Evolutionary conservation across 257 asterid genomes (phyloP).

Genomic region (Eustoma russellianum): DNA sequence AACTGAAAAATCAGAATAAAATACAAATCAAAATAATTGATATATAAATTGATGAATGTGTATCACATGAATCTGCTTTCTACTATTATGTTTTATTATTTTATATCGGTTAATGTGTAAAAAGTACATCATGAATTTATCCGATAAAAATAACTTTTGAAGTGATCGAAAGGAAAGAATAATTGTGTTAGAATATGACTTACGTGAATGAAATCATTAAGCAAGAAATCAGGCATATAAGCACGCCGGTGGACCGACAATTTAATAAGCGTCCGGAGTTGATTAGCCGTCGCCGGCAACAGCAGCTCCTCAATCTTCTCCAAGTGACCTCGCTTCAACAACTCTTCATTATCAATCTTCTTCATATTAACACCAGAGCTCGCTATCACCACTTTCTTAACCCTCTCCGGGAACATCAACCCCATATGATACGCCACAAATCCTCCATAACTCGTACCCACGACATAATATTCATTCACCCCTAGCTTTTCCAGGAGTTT

Average conservation of each 20-base stretch:
- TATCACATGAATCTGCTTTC: too few relatives aligned
- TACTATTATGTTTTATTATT: too few relatives aligned
- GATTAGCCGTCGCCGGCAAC: constrained; percentile 41
- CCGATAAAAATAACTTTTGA: too few relatives aligned
- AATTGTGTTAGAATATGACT: constrained; percentile 1
- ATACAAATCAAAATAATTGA: too few relatives aligned
- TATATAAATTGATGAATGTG: too few relatives aligned
- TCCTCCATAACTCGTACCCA: constrained; percentile 90
- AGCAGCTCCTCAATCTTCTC: constrained; percentile 44
- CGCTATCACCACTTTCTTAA: constrained; percentile 76
- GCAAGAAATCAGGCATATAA: constrained; percentile 49
- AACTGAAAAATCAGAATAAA: too few relatives aligned
- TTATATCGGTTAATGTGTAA: too few relatives aligned
- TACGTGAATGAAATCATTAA: constrained; percentile 48
- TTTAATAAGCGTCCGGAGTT: constrained; percentile 27
- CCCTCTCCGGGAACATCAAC: constrained; percentile 57
- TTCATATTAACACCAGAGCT: constrained; percentile 66
- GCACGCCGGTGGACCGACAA: constrained; percentile 21
- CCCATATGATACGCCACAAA: constrained; percentile 74
- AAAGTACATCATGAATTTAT: too few relatives aligned
- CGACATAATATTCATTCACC: constrained; percentile 30
- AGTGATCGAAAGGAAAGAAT: too few relatives aligned
- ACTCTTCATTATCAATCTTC: constrained; percentile 32
- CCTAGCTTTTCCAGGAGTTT: constrained; percentile 43
- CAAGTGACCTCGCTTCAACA: constrained; percentile 36